Percentiles rank a stretch among this genome's conserved stretches.
These are phyloP conservation scores for Corinectria fuckeliana DNA, from an alignment of 2,329 filamentous ascomycete species.

Conservation along the genomic window DNA sequence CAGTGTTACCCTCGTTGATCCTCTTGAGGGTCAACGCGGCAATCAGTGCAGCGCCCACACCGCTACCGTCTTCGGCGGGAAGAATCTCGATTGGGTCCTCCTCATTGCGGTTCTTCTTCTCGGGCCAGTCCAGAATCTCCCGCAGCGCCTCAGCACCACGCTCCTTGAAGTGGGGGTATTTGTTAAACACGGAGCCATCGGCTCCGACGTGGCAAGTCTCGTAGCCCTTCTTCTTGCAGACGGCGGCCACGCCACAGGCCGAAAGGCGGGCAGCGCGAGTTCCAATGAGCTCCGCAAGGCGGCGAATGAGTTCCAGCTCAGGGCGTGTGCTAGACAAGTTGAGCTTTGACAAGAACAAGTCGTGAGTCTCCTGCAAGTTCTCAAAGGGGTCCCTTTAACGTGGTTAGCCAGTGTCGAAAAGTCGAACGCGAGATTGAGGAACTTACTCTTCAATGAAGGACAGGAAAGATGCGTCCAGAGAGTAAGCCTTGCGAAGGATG, in stretches of 20 bases:
- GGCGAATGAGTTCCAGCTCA: constrained; percentile 88
- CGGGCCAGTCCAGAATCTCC: constrained; percentile 95
- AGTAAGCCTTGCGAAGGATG: constrained; percentile 84
- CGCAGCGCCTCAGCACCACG: constrained; percentile 87
- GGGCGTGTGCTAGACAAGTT: constrained; percentile 72
- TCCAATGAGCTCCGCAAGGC: constrained; percentile 90
- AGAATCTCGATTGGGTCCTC: constrained; percentile 88
- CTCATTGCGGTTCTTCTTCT: constrained; percentile 69
- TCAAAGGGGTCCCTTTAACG: constrained; percentile 83
- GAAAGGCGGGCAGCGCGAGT: constrained; percentile 93
- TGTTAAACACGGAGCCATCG: constrained; percentile 98
- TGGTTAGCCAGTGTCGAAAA: constrained; percentile 22
- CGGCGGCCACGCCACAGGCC: constrained; percentile 92
- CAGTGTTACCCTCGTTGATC: constrained; percentile 66
- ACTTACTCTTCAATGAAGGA: constrained; percentile 87
- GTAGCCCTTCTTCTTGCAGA: constrained; percentile 95
- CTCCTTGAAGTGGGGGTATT: constrained; percentile 97
- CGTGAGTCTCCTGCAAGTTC: constrained; percentile 88
- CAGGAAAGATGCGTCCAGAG: constrained; percentile 90
- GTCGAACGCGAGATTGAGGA: neutral
- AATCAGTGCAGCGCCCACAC: constrained; percentile 96
- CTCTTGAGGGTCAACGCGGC: constrained; percentile 74
- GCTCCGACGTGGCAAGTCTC: constrained; percentile 90
- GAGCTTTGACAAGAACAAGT: constrained; percentile 81
- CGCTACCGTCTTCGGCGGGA: constrained; percentile 92